Evolutionary conservation across 805 yeast genomes (phyloP), one percentile per base, ranked within the genome.

Genomic region (Scheffersomyces coipomensis): DNA sequence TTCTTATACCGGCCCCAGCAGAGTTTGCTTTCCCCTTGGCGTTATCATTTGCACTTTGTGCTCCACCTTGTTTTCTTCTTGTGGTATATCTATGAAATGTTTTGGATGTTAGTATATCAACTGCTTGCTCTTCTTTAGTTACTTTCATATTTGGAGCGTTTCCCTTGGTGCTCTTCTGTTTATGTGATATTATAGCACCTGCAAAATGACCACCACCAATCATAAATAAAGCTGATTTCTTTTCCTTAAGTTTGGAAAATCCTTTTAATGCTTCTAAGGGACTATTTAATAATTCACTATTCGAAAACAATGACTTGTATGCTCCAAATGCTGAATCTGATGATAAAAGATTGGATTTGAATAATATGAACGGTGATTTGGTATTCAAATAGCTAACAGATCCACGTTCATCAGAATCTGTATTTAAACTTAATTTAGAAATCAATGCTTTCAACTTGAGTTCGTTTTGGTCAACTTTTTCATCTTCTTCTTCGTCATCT

Each of bases 141-240:
- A 68, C 76, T 35, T 61, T 65, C 24, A 70, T 66, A 29, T 70
- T 68, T 13, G 42, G 17, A 5, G 70, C 66, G 45, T 79, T 79
- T 2, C 88, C 88, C 47, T 75, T 76, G 2, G 75, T 71, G 29
- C 68, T 69, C 36, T 68, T 66, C 18, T 78, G 83, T 35, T 70
- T 70, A 53, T 90, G 97, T 1, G 88, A 79, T 7, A 93, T 73
- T 31, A 93, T 85, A 0, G 97, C 97, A 15, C 93, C 99, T 0
- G 98, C 96, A 68, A 93, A 93, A 64, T 93, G 97, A 30, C 99
- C 99, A 32, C 98, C 97, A 12, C 97, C 97, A 38, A 93, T 78
- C 96, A 93, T 88, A 49, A 93, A 77, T 10, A 93, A 60, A 0
- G 95, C 95, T 4, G 96, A 86, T 33, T 73, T 72, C 3, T 66